Evolutionary conservation across 2,329 filamentous ascomycete species (phyloP).

Genomic region (Eurotiales sp.): DNA sequence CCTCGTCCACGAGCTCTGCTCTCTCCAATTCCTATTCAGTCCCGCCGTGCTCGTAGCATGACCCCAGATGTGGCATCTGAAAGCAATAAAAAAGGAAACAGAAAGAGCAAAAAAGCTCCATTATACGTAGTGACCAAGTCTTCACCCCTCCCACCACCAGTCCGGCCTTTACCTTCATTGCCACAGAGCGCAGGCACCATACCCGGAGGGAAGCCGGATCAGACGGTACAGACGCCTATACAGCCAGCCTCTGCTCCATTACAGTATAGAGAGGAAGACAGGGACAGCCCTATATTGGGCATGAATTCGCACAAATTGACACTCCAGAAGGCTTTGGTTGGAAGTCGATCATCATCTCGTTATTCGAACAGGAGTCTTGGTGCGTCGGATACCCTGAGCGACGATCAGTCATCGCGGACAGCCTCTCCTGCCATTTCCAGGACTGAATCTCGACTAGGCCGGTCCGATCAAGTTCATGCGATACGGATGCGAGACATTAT

Average conservation of each 20-base stretch:
- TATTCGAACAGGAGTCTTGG: conserved; percentile 11
- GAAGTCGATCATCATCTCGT: conserved; percentile 8
- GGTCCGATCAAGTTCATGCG: conserved; percentile 25
- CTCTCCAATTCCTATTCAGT: conserved; percentile 14
- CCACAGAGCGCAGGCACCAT: conserved; percentile 19
- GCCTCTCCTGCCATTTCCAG: conserved; percentile 11
- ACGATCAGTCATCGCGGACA: conserved; percentile 8
- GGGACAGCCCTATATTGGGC: conserved; percentile 13
- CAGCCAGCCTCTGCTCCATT: conserved; percentile 5
- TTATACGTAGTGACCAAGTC: conserved; percentile 26
- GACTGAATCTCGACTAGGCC: conserved; percentile 17
- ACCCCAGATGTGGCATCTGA: conserved; percentile 12
- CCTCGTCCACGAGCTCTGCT: conserved; percentile 12
- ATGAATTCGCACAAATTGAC: conserved; percentile 3
- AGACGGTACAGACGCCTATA: conserved; percentile 2
- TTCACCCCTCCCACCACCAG: conserved; percentile 32
- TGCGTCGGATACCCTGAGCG: conserved; percentile 5
- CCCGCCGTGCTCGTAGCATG: conserved; percentile 13
- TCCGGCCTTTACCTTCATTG: conserved; percentile 30
- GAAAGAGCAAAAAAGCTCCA: conserved; percentile 10
- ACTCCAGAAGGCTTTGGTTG: conserved; percentile 7
- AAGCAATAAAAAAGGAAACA: conserved; percentile 7
- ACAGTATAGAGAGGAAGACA: conserved; percentile 1
- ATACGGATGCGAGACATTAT: conserved; percentile 27
- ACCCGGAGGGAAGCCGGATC: not conserved